Conservation (phyloP, 192 early-diverging fungal genomes). For the Spizellomyces sp. region DNA sequence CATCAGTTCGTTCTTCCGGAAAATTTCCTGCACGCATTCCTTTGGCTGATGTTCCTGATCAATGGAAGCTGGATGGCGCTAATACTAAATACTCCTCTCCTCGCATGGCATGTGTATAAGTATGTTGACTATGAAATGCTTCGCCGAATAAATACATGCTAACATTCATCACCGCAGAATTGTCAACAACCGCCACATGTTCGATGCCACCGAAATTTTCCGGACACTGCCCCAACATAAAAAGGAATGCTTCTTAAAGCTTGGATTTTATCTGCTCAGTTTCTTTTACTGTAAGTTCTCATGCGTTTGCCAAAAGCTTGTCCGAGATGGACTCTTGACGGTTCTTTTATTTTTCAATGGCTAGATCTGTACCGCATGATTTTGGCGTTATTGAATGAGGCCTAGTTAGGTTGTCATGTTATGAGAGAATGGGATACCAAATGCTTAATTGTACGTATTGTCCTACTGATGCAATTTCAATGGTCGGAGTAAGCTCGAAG, state of each 20-base stretch:
- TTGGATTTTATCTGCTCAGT: constrained; percentile 91
- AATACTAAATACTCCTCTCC: constrained; percentile 82
- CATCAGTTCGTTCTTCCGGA: constrained; percentile 93
- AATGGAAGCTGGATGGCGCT: constrained; percentile 87
- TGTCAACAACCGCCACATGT: constrained; percentile 84
- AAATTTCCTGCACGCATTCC: constrained; percentile 79
- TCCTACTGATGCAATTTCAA: too few relatives aligned
- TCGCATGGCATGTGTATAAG: constrained; percentile 88
- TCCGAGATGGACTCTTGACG: background rate
- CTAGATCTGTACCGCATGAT: constrained; percentile 43
- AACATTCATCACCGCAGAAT: constrained; percentile 80
- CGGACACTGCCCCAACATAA: constrained; percentile 90
- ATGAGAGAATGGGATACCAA: too few relatives aligned
- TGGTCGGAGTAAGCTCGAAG: too few relatives aligned
- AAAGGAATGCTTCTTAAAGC: constrained; percentile 96
- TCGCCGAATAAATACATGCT: constrained; percentile 84
- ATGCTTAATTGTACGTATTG: too few relatives aligned
- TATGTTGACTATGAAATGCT: constrained; percentile 73
- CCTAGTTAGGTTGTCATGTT: background rate
- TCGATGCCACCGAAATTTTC: constrained; percentile 99
- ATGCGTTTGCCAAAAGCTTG: background rate
- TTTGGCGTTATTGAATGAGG: constrained; percentile 21
- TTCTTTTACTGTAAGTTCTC: constrained; percentile 79
- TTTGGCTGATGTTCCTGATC: constrained; percentile 82
- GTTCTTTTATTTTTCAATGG: background rate